These are phyloP conservation scores for Emmonsia crescens DNA, from an alignment of 2,329 filamentous ascomycete genomes.

Conservation along the genomic window DNA sequence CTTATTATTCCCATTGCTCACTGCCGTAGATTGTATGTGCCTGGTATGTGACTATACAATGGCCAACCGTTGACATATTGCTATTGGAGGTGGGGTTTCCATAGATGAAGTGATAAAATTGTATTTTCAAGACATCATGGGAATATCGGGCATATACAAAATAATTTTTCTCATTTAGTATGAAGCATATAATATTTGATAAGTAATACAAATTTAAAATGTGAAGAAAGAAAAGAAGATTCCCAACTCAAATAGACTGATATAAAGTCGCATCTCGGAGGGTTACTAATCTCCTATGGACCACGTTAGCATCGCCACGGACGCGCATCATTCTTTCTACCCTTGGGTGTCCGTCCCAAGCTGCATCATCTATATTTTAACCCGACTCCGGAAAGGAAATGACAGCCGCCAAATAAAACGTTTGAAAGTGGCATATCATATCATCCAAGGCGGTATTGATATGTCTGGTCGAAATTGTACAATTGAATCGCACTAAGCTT, in stretches of 20 bases:
- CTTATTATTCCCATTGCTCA: not conserved
- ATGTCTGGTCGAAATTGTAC: not conserved
- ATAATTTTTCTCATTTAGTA: not conserved
- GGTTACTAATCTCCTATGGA: not conserved
- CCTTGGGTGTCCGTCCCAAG: not conserved
- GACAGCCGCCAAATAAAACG: not conserved
- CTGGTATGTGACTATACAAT: not conserved
- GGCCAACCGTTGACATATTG: not conserved
- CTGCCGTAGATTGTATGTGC: not conserved
- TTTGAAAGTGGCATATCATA: not conserved
- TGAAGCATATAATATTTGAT: not conserved
- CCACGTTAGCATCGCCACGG: not conserved
- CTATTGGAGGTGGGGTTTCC: not conserved
- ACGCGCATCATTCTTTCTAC: not conserved
- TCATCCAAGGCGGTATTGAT: not conserved
- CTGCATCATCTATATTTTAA: not conserved
- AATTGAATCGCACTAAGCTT: constrained; percentile 5
- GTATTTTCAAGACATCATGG: not conserved
- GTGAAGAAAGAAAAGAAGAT: not conserved
- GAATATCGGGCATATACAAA: not conserved
- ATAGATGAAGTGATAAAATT: not conserved
- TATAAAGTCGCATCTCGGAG: not conserved
- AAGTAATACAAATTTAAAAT: constrained; percentile 3
- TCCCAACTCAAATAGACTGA: not conserved
- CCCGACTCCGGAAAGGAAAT: not conserved